These are phyloP conservation scores for Acrodontium crateriforme DNA, from an alignment of 2,329 filamentous ascomycete species.

Conservation along the genomic window DNA sequence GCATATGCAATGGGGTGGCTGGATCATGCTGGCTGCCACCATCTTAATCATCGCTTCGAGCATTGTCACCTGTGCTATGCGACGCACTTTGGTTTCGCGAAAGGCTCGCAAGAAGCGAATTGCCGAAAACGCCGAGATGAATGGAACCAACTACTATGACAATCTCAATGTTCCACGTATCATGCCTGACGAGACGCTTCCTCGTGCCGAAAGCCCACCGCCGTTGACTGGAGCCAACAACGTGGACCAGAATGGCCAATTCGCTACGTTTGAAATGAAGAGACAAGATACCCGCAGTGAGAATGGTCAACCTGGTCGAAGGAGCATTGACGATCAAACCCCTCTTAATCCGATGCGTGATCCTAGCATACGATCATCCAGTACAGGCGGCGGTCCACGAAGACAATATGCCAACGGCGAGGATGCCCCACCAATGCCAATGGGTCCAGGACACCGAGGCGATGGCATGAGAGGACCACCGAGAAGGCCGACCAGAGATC, in stretches of 20 bases:
- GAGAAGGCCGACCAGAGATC: conserved; percentile 37
- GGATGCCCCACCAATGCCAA: conserved; percentile 25
- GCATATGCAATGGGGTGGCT: conserved; percentile 86
- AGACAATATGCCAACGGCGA: conserved; percentile 24
- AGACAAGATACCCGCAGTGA: conserved; percentile 34
- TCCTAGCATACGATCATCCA: conserved; percentile 38
- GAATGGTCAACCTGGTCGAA: conserved; percentile 24
- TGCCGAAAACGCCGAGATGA: conserved; percentile 93
- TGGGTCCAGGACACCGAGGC: conserved; percentile 15
- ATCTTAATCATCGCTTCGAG: conserved; percentile 70
- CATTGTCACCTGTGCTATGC: conserved; percentile 87
- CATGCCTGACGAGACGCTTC: conserved; percentile 21
- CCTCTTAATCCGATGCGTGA: conserved; percentile 51
- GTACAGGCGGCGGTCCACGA: conserved; percentile 22
- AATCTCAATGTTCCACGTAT: conserved; percentile 29
- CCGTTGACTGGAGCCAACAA: conserved; percentile 41
- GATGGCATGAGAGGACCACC: conserved; percentile 18
- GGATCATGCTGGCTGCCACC: conserved; percentile 79
- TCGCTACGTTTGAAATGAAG: conserved; percentile 50
- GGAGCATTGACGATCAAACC: conserved; percentile 53
- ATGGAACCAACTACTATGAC: conserved; percentile 74
- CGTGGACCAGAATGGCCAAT: conserved; percentile 40
- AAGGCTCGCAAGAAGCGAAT: conserved; percentile 90
- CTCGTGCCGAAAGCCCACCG: conserved; percentile 40
- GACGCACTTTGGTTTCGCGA: conserved; percentile 75